phyloP scores from a whole-genome alignment of 2,329 filamentous ascomycete species.

The Botrytis aclada region DNA sequence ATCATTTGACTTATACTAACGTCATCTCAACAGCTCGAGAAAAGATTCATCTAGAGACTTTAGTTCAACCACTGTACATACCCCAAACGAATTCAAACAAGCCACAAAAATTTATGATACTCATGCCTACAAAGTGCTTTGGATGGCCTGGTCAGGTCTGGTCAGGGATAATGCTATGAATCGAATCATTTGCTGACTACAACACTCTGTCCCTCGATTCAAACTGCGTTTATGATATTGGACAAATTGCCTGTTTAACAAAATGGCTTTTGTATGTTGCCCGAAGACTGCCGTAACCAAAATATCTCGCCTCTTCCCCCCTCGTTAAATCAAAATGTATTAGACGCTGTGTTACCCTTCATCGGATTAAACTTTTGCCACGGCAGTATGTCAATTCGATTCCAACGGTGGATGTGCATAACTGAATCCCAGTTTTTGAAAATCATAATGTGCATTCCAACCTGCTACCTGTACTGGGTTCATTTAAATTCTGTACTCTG shows the following conservation, averaged over 20 bases:
- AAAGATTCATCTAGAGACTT: slow-evolving; percentile 32
- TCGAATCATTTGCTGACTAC: neutral
- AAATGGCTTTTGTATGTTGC: neutral
- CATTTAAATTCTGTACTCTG: neutral
- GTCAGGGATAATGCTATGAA: neutral
- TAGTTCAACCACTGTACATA: slow-evolving; percentile 27
- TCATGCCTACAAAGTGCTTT: neutral
- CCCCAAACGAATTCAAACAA: slow-evolving; percentile 7
- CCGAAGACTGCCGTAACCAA: neutral
- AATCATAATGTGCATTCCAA: neutral
- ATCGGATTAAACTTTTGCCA: neutral
- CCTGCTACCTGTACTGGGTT: neutral
- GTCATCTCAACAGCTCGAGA: slow-evolving; percentile 32
- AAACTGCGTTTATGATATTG: neutral
- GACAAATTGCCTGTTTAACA: neutral
- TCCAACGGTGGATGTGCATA: neutral
- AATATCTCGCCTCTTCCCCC: neutral
- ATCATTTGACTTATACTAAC: slow-evolving; percentile 15
- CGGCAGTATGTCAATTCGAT: neutral
- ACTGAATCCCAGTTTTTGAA: neutral
- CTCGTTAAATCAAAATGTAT: too few relatives aligned
- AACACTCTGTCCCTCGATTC: neutral
- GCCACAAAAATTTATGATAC: neutral
- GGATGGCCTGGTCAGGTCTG: neutral
- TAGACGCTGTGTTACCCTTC: neutral